phyloP scores from a whole-genome alignment of 129 eudicot species.

The Artemisia tridentata region DNA sequence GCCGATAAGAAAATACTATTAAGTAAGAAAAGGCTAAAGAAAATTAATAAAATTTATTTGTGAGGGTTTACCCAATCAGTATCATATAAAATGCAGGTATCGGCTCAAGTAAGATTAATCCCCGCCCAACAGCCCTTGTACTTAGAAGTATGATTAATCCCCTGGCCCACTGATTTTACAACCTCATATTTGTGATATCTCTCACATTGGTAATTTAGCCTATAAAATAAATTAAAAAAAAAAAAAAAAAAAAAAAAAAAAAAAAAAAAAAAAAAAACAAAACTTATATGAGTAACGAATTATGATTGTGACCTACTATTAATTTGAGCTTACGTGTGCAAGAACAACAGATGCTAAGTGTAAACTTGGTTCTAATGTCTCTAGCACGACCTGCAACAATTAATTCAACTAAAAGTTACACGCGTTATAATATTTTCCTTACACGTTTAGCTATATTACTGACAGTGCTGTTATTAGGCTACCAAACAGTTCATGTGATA shows the following conservation, averaged over 20 bases:
- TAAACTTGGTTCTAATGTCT: constrained; percentile 97
- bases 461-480: no score
- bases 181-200: constrained; percentile 45
- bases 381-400: constrained; percentile 78
- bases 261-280: neutral
- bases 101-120: constrained; percentile 94
- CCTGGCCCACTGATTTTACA: no score
- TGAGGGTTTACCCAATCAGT: constrained; percentile 83
- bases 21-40: neutral
- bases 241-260: no score
- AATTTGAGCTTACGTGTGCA: constrained; percentile 66
- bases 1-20: neutral
- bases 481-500: no score
- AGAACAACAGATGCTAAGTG: constrained; percentile 98
- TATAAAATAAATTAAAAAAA: constrained; percentile 26
- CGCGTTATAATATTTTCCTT: neutral
- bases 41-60: neutral
- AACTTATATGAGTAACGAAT: neutral
- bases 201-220: constrained; percentile 92
- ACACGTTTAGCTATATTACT: no score
- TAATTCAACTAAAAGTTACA: constrained; percentile 17
- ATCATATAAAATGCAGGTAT: constrained; percentile 89
- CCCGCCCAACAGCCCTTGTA: constrained; percentile 98
- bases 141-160: constrained; percentile 63
- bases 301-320: neutral